Evolutionary conservation across 2,329 filamentous ascomycete genomes (phyloP), one percentile per base, ranked within the genome.

Genomic region (Elsinoe fawcettii): DNA sequence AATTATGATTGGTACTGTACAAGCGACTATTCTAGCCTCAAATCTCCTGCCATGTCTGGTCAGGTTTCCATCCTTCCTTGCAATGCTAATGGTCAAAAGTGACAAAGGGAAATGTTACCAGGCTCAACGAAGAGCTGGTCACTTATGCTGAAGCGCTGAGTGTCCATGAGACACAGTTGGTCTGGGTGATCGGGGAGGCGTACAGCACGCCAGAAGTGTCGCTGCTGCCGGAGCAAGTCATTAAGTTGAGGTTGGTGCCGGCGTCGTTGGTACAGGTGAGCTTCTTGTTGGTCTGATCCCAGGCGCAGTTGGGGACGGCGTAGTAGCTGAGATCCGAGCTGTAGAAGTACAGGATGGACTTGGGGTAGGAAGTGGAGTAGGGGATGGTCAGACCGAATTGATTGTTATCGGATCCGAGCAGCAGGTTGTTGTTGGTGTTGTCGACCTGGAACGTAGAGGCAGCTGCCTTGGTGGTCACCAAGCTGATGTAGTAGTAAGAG

Each of bases 151-250:
- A 53, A 22, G 49, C 27, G 39, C 27, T 47, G 14, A 56, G 37
- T n/a, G 54, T 56, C 54, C 54, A 56, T n/a, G 37, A 46, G 14
- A 56, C 54, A 56, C 54, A 56, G 27, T 34, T 46, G 54, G 12
- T 47, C 27, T 44, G 36, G 5, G 25, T 47, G 9, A 23, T 11
- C n/a, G 41, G 32, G 11, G 39, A 30, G 25, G 25, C 36, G 54
- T 56, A 56, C 18, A 56, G 22, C 9, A 56, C 41, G 37, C 54
- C 54, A n/a, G 54, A 4, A 20, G 37, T 34, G 30, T 56, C 54
- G 23, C 39, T 23, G 27, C 14, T 20, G 22, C 54, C 54, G 20
- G 54, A 56, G 41, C 54, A 56, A 30, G 54, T 56, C 37, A 47
- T 47, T 16, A 46, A 47, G 37, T 20, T 44, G 18, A 56, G 7